Evolutionary conservation across 495 filamentous ascomycete species (phyloP), one percentile per base, ranked within the genome.

Genomic region (Neurospora cerealis): DNA sequence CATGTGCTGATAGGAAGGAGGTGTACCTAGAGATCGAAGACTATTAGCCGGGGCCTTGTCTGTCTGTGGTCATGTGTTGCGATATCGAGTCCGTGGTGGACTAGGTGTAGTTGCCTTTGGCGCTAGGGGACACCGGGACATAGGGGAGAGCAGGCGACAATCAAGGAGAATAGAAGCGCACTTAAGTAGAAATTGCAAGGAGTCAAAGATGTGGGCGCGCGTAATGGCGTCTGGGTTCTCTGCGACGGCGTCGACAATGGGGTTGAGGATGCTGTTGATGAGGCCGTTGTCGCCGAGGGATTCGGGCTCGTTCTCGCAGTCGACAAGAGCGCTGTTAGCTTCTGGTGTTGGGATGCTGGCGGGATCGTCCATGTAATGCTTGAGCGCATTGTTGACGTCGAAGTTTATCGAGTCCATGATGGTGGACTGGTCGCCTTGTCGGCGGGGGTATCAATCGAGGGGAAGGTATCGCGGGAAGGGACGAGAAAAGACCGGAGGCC

Each of bases 111-210:
- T 48, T 19, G 69, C 71, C 2, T 70, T 70, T n/a, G 37, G 69
- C 34, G 4, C 19, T 32, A 11, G 37, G 10, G 24, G 15, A 11
- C 8, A 34, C 28, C 21, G 2, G 38, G 69, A 40, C 38, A 46
- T 60, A 74, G 72, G 48, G 69, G 0, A 71, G 78, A 74, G 40
- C 40, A 41, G 15, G 37, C 9, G 17, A 41, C 5, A 17, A 5
- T 77, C 75, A 83, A 77, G 85, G 83, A 86, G 89, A 81, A 84
- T 88, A 85, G 89, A 89, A 80, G 89, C 93, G 87, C 91, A 99
- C 96, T 99, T 99, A 83, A 99, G 86, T 44, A 99, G 84, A 79
- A 97, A 96, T 78, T 98, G 95, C 71, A 99, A 83, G 46, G 95
- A 95, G 84, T 99, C 96, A 82, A 98, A 93, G 72, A 89, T 87